These are phyloP conservation scores for Aspergillus indologenus DNA, from an alignment of 495 filamentous ascomycete species.

Conservation along the genomic window DNA sequence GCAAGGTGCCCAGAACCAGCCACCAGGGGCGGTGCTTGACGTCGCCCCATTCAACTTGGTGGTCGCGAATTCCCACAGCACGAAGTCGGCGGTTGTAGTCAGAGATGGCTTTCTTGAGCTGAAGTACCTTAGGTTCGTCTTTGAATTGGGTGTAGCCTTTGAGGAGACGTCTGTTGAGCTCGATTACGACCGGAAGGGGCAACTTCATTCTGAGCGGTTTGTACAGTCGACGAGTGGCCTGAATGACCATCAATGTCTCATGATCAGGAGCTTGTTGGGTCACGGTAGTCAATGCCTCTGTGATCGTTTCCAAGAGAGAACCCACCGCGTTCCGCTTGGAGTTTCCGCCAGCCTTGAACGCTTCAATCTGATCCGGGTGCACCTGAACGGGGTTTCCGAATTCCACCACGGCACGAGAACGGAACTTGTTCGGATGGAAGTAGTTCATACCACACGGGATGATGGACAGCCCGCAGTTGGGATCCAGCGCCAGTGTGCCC, in stretches of 20 bases:
- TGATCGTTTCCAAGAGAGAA: constrained; percentile 77
- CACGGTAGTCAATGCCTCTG: constrained; percentile 78
- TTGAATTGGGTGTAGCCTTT: constrained; percentile 92
- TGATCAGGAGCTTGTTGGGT: constrained; percentile 94
- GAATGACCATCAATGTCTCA: constrained; percentile 95
- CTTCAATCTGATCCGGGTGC: constrained; percentile 73
- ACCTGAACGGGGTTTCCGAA: constrained; percentile 89
- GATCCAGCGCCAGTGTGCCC: constrained; percentile 82
- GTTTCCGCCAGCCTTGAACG: constrained; percentile 73
- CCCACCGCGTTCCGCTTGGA: constrained; percentile 74
- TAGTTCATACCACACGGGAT: constrained; percentile 99
- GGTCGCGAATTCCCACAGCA: constrained; percentile 82
- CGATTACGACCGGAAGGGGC: constrained; percentile 89
- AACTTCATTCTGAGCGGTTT: constrained; percentile 93
- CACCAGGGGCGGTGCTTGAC: constrained; percentile 62
- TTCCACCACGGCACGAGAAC: constrained; percentile 92
- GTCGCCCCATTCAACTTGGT: constrained; percentile 78
- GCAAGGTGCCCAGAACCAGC: constrained; percentile 66
- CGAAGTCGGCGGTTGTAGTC: constrained; percentile 88
- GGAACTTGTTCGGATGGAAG: constrained; percentile 98
- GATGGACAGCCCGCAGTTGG: constrained; percentile 90
- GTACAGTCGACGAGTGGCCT: constrained; percentile 91
- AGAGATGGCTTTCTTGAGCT: constrained; percentile 72
- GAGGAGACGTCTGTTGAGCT: constrained; percentile 90
- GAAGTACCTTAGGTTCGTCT: constrained; percentile 79